Evolutionary conservation across 1,284 basidiomycete species (phyloP).

Genomic region (Malassezia equina): DNA sequence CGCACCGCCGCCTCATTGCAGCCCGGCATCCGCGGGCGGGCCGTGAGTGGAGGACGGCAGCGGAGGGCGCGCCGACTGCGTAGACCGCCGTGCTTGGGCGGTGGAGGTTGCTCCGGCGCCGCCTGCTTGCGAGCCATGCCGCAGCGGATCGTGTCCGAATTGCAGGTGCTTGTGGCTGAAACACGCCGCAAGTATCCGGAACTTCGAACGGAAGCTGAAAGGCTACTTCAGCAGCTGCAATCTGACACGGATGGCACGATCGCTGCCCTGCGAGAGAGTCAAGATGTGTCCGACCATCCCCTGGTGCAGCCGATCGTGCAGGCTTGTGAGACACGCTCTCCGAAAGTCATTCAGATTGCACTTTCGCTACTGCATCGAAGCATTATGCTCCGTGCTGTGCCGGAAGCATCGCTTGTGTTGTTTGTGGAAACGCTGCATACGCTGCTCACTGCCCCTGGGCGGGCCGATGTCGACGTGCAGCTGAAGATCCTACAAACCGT

Average conservation of each 20-base stretch:
- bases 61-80: background rate
- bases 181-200: conserved; percentile 44
- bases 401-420: conserved; percentile 18
- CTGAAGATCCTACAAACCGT: conserved; percentile 44
- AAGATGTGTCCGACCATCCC: conserved; percentile 52
- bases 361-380: conserved; percentile 82
- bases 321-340: conserved; percentile 82
- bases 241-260: conserved; percentile 18
- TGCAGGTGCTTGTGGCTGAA: conserved; percentile 39
- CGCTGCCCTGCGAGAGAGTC: conserved; percentile 10
- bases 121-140: conserved; percentile 23
- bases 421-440: conserved; percentile 28
- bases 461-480: conserved; percentile 42
- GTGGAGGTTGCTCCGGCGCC: background rate
- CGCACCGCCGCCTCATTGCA: conserved; percentile 13
- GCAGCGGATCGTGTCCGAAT: conserved; percentile 37
- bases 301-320: conserved; percentile 81
- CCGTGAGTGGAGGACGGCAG: conserved; percentile 1
- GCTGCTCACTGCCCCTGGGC: conserved; percentile 26
- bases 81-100: background rate
- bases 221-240: conserved; percentile 25
- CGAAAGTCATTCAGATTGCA: conserved; percentile 85
- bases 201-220: conserved; percentile 34
- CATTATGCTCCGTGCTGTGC: conserved; percentile 59
- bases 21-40: background rate